A percentile compares a stretch with the other conserved stretches of the same genome.
phyloP scores from a whole-genome alignment of 2,329 filamentous ascomycete genomes.

The Periconia digitata region DNA sequence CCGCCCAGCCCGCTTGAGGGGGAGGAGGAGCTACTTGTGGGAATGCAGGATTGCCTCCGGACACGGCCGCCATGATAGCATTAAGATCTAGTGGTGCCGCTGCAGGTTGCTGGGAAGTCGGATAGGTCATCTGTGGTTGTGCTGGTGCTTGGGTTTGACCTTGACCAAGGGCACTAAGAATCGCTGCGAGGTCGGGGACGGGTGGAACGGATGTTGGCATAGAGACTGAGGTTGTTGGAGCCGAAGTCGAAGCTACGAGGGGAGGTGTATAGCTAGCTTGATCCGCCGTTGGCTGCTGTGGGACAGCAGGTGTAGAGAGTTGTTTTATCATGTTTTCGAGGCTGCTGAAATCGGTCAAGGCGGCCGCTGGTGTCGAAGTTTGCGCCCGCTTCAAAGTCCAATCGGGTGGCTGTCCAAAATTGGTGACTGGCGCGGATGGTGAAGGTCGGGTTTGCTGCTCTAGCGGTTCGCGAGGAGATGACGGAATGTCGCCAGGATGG shows the following conservation, averaged over 20 bases:
- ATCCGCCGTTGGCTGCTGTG: slow-evolving; percentile 11
- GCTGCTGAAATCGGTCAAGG: slow-evolving; percentile 22
- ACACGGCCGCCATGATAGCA: slow-evolving; percentile 27
- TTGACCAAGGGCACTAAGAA: slow-evolving; percentile 28
- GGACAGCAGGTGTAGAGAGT: slow-evolving; percentile 16
- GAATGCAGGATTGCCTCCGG: slow-evolving; percentile 15
- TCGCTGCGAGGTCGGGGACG: slow-evolving; percentile 24
- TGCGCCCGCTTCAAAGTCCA: slow-evolving; percentile 25
- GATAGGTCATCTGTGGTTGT: slow-evolving; percentile 6
- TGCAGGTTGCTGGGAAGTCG: slow-evolving; percentile 10
- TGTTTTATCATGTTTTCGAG: slow-evolving; percentile 35
- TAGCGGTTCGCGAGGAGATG: slow-evolving; percentile 48
- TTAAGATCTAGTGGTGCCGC: slow-evolving; percentile 21
- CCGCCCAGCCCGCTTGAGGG: slow-evolving; percentile 24
- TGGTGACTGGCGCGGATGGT: slow-evolving; percentile 20
- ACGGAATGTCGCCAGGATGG: slow-evolving; percentile 48
- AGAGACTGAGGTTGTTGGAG: slow-evolving; percentile 4
- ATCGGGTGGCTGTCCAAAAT: slow-evolving; percentile 44
- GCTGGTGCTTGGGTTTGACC: slow-evolving; percentile 17
- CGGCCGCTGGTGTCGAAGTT: slow-evolving; percentile 12
- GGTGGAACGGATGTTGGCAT: slow-evolving; percentile 8
- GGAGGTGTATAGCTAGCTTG: slow-evolving; percentile 24
- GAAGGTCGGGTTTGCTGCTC: slow-evolving; percentile 32
- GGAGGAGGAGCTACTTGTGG: slow-evolving; percentile 14
- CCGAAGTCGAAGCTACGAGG: not conserved